Conservation (phyloP, 768 basidiomycete genomes). For the Tubosaeta sp. region DNA sequence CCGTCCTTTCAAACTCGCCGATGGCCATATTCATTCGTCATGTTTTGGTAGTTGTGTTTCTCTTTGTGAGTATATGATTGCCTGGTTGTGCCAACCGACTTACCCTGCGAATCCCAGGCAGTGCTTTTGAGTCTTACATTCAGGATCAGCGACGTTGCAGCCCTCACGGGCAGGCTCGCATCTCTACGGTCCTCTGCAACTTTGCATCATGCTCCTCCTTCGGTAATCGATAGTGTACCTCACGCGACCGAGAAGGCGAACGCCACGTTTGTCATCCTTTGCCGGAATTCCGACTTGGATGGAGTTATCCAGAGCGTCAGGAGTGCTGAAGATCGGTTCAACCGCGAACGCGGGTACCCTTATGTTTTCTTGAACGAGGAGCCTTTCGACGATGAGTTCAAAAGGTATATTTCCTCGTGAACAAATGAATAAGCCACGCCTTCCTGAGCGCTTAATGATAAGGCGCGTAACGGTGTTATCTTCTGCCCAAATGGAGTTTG, state of each 20-base stretch:
- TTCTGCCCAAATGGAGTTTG: slow-evolving; percentile 48
- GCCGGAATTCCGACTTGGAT: slow-evolving; percentile 44
- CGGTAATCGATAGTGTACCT: neutral
- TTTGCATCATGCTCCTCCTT: neutral
- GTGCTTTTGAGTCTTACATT: slow-evolving; percentile 13
- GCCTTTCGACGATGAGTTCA: slow-evolving; percentile 51
- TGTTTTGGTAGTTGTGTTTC: slow-evolving; percentile 9
- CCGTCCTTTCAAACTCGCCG: neutral
- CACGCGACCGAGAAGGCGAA: slow-evolving; percentile 37
- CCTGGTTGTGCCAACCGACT: too few relatives aligned
- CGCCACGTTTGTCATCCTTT: slow-evolving; percentile 58
- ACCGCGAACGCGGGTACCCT: slow-evolving; percentile 51
- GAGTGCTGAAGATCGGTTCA: slow-evolving; percentile 58
- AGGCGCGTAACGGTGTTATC: slow-evolving; percentile 38
- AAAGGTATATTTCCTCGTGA: slow-evolving; percentile 24
- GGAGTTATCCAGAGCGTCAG: slow-evolving; percentile 47
- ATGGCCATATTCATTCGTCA: slow-evolving; percentile 22
- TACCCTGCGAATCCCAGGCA: slow-evolving; percentile 2
- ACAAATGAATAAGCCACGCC: neutral
- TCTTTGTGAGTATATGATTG: slow-evolving; percentile 18
- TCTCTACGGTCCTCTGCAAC: neutral
- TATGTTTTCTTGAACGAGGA: slow-evolving; percentile 67
- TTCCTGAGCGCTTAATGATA: slow-evolving; percentile 14
- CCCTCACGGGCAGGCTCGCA: neutral
- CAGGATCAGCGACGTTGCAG: neutral